Base-by-base conservation (phyloP, 108 stramenopile species). In the Nitzschia inconspicua region DNA sequence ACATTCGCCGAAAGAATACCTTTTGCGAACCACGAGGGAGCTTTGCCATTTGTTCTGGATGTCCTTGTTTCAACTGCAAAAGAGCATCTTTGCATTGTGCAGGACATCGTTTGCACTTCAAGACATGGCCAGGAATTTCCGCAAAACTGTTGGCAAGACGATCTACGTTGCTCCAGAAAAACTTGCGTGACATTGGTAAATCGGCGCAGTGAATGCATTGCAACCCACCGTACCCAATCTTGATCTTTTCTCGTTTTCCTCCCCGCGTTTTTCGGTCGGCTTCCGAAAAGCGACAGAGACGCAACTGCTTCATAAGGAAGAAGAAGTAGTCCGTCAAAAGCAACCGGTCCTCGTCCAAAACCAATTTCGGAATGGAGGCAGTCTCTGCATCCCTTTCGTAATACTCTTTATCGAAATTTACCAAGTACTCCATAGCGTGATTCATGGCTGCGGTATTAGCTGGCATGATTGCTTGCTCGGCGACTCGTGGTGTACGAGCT, bases 131-230 rank as follows among this genome's bases (percentile, higher is more conserved):
- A 24, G 92, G 89, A 60, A 94, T 94, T 60, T 94, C 92, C 1
- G 92, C 88, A 70, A 94, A 94, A 57, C 88, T 89, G 54, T 94
- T 94, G 1, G 92, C 83, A 35, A 94, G 57, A 25, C 88, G 74
- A 62, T 94, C 89, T 3, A 94, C 92, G 20, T 80, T 86, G 53
- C 88, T 85, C 92, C 92, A 94, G 52, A 83, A 94, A 66, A 94
- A 94, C 64, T 93, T 93, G 20, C 91, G 80, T 24, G 89, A 66
- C 25, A 73, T 79, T 5, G 76, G 71, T 20, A 70, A 25, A 16
- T 82, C 69, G 8, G 75, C 30, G 56, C 92, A 94, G 47, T 94
- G 88, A 30, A 86, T 60, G 54, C 92, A 94, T 49, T 94, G 85
- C 37, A 94, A 65, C 4, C 92, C 92, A 53, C 92, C 88, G 52